Evolutionary conservation across 345 rosid species (phyloP).

Genomic region (Moricandia arvensis): DNA sequence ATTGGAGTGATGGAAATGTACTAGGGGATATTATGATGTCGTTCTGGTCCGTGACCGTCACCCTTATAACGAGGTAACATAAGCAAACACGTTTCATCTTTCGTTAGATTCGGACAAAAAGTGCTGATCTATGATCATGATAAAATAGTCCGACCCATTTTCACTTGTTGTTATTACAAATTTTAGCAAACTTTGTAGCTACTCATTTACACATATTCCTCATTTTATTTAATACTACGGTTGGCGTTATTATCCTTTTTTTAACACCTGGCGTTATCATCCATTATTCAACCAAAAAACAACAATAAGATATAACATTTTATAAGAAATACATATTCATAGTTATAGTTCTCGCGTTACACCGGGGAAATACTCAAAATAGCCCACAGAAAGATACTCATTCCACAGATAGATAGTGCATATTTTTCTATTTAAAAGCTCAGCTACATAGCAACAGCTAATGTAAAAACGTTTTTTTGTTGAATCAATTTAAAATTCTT

Average conservation of each 20-base stretch:
- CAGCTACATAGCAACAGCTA: no score
- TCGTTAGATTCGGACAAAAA: slow-evolving; percentile 43
- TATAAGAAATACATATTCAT: background rate
- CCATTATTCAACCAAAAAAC: background rate
- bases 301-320: background rate
- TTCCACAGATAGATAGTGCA: no score
- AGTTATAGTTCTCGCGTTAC: background rate
- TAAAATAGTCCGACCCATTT: slow-evolving; percentile 27
- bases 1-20: slow-evolving; percentile 36
- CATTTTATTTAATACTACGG: background rate
- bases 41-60: slow-evolving; percentile 39
- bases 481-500: no score
- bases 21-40: slow-evolving; percentile 30
- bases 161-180: slow-evolving; percentile 30
- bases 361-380: background rate
- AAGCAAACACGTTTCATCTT: slow-evolving; percentile 34
- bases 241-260: background rate
- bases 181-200: slow-evolving; percentile 30
- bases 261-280: no score
- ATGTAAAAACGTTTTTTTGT: no score
- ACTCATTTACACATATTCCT: slow-evolving; percentile 8
- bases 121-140: slow-evolving; percentile 39
- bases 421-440: no score
- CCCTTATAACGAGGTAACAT: slow-evolving; percentile 38
- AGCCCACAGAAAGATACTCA: background rate